A percentile compares a stretch with the other conserved stretches of the same genome.
Conservation (phyloP, 345 rosid species). For the Brassica carinata region DNA sequence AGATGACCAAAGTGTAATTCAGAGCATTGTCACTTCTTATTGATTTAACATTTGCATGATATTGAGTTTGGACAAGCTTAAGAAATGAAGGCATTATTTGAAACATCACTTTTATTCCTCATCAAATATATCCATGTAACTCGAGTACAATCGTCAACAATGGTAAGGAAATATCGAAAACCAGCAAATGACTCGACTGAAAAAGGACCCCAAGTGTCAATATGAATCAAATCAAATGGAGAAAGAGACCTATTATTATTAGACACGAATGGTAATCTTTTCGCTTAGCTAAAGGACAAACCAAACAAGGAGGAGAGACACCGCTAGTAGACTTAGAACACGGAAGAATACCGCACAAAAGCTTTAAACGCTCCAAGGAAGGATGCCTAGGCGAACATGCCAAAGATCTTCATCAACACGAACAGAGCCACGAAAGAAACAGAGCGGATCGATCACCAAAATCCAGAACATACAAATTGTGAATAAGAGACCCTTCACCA, state of each 20-base stretch:
- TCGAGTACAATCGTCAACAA: no score
- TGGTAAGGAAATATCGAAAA: not conserved
- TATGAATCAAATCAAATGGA: not conserved
- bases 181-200: not conserved
- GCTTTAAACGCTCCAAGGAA: not conserved
- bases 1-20: no score
- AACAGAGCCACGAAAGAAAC: not conserved
- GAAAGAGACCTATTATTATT: not conserved
- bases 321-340: not conserved
- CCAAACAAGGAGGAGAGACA: not conserved
- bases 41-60: no score
- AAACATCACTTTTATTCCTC: no score
- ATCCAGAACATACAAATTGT: not conserved
- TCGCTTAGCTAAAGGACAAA: not conserved
- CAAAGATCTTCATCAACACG: not conserved
- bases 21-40: no score
- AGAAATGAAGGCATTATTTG: no score
- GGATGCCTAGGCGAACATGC: not conserved
- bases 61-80: no score
- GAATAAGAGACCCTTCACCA: not conserved
- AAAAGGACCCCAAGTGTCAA: not conserved
- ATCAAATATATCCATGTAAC: no score
- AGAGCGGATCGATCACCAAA: not conserved
- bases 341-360: no score
- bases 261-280: not conserved